These are phyloP conservation scores for Bertia moriformis DNA, from an alignment of 2,329 filamentous ascomycete species.

Conservation along the genomic window DNA sequence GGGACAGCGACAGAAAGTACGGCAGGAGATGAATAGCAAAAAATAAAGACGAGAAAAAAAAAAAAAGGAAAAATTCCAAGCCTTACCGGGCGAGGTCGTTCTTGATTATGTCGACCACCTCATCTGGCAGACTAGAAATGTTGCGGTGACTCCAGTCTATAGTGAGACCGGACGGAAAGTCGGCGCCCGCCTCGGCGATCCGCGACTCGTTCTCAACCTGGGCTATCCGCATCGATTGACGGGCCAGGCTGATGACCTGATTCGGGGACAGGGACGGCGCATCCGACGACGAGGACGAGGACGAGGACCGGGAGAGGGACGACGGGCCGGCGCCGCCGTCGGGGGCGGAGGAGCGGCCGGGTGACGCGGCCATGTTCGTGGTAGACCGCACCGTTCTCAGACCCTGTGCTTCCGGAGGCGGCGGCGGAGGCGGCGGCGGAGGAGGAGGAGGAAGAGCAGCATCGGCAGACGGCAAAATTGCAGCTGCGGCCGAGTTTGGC, in stretches of 20 bases:
- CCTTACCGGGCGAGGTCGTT: slow-evolving; percentile 57
- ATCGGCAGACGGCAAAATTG: no score
- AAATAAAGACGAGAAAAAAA: not conserved
- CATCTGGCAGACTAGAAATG: slow-evolving; percentile 57
- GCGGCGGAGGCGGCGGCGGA: not conserved
- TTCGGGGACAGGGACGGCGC: slow-evolving; percentile 28
- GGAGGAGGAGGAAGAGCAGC: no score
- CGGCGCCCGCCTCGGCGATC: slow-evolving; percentile 42
- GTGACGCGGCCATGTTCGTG: not conserved
- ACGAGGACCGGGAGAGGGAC: not conserved
- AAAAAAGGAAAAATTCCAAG: not conserved
- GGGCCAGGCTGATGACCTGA: slow-evolving; percentile 51
- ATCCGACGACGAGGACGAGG: not conserved
- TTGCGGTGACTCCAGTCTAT: slow-evolving; percentile 66
- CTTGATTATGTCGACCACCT: slow-evolving; percentile 63
- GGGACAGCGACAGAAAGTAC: no score
- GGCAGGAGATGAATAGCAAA: no score
- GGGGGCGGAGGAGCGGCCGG: not conserved
- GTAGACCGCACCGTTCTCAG: no score
- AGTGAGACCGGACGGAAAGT: slow-evolving; percentile 51
- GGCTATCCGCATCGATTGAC: slow-evolving; percentile 53
- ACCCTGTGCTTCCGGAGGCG: no score
- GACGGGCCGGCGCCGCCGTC: no score
- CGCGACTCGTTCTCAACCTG: slow-evolving; percentile 51
- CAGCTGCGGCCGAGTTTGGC: not conserved